phyloP scores from a whole-genome alignment of 108 stramenopile species.

The Nannochloropsis gaditana region DNA sequence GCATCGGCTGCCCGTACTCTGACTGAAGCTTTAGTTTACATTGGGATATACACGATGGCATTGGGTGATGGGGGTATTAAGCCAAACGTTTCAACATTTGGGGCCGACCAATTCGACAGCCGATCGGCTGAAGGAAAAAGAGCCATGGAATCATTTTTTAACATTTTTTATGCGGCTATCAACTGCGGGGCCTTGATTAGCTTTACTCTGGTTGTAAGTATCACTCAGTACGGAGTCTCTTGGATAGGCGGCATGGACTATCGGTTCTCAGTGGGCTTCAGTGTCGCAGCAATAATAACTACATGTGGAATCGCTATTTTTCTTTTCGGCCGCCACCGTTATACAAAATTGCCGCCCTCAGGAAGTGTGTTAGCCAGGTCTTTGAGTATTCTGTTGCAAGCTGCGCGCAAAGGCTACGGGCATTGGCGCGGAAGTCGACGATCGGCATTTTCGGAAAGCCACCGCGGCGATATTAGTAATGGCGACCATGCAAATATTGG shows the following conservation, averaged over 20 bases:
- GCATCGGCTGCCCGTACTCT: not conserved
- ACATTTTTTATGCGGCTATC: conserved; percentile 55
- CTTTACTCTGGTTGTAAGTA: conserved; percentile 53
- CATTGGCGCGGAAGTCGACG: not conserved
- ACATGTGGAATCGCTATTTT: conserved; percentile 42
- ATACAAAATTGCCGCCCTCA: conserved; percentile 22
- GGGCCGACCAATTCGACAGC: conserved; percentile 55
- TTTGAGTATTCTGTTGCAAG: conserved; percentile 37
- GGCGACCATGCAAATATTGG: conserved; percentile 29
- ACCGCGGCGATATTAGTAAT: not conserved
- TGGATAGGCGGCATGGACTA: conserved; percentile 50
- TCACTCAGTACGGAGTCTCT: conserved; percentile 54
- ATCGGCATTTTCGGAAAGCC: not conserved
- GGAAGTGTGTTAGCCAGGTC: conserved; percentile 32
- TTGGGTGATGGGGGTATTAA: conserved; percentile 55
- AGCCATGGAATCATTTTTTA: conserved; percentile 48
- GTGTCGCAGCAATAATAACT: conserved; percentile 53
- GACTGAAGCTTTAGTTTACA: conserved; percentile 22
- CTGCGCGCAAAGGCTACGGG: conserved; percentile 25
- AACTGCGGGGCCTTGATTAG: conserved; percentile 55
- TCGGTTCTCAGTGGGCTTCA: conserved; percentile 56
- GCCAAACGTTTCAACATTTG: conserved; percentile 54
- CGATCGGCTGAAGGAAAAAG: conserved; percentile 31
- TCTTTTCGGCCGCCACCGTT: not conserved
- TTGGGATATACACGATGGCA: conserved; percentile 45